phyloP scores from a whole-genome alignment of 257 asterid genomes.

The Fraxinus cuspidata region DNA sequence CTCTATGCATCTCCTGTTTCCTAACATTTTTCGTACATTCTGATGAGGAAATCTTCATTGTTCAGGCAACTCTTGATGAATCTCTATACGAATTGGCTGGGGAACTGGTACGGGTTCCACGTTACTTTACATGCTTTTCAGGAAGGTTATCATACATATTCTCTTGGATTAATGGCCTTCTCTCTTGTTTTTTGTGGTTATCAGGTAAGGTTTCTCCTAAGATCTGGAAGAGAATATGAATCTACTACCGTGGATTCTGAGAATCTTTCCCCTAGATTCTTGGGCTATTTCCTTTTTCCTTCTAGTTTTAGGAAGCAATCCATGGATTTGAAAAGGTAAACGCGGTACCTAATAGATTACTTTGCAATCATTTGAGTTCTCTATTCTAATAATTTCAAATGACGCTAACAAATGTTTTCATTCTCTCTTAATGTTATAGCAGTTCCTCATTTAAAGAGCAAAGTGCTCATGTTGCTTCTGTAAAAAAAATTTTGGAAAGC shows the following conservation, averaged over 20 bases:
- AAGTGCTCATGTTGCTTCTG: conserved; percentile 92
- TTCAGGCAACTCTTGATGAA: conserved; percentile 94
- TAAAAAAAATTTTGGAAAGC: conserved; percentile 88
- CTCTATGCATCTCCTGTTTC: conserved; percentile 13
- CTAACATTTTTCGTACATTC: conserved; percentile 24
- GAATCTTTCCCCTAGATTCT: conserved; percentile 79
- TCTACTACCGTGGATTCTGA: conserved; percentile 65
- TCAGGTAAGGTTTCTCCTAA: conserved; percentile 92
- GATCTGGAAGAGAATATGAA: conserved; percentile 97
- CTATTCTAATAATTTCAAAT: conserved; percentile 16
- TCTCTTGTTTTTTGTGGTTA: conserved; percentile 20
- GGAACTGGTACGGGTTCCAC: conserved; percentile 74
- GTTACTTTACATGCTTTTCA: conserved; percentile 19
- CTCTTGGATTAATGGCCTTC: conserved; percentile 8
- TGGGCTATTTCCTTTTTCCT: conserved; percentile 88
- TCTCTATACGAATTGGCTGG: conserved; percentile 96
- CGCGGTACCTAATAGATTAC: conserved; percentile 7
- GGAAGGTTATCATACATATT: conserved; percentile 17
- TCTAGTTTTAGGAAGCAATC: conserved; percentile 78
- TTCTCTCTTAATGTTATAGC: conserved; percentile 30
- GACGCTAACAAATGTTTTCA: conserved; percentile 15
- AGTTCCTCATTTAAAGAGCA: conserved; percentile 86
- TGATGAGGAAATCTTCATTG: conserved; percentile 36
- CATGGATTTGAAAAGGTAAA: conserved; percentile 70
- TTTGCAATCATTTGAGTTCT: conserved; percentile 17